Percentiles rank a stretch among this genome's conserved stretches.
Conservation (phyloP, 2,329 filamentous ascomycete genomes). For the Grosmannia huntii region DNA sequence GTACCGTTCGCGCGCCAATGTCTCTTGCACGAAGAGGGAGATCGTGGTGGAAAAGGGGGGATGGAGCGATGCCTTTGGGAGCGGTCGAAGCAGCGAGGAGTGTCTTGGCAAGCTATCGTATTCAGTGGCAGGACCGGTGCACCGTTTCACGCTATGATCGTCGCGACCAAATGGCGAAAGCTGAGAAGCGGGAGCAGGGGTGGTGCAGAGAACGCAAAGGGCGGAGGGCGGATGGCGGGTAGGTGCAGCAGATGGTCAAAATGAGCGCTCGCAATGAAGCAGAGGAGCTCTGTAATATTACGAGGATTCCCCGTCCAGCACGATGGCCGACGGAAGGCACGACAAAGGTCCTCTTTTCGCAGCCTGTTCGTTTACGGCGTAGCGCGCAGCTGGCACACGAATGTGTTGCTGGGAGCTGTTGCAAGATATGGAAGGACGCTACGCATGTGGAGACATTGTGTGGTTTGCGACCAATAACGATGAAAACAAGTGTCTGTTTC, state of each 20-base stretch:
- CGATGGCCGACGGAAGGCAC: not conserved
- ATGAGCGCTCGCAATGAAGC: not conserved
- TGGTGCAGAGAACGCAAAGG: not conserved
- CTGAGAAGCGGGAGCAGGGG: not conserved
- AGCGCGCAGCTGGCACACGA: not conserved
- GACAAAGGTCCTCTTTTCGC: not conserved
- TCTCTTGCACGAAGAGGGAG: not conserved
- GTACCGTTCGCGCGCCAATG: not conserved
- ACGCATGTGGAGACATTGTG: not conserved
- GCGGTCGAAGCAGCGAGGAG: not conserved
- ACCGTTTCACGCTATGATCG: slow-evolving; percentile 1
- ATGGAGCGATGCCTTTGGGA: not conserved
- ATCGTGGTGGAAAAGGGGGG: not conserved
- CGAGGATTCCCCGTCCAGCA: not conserved
- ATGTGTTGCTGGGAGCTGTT: not conserved
- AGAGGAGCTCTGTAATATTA: not conserved
- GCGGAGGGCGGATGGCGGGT: not conserved
- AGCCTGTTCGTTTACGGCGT: not conserved
- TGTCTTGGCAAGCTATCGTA: not conserved
- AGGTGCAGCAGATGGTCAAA: not conserved
- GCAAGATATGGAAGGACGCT: not conserved
- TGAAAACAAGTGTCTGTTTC: not conserved
- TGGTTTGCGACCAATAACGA: not conserved
- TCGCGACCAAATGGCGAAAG: not conserved
- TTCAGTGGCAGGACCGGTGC: not conserved